Percentiles rank a stretch among this genome's conserved stretches.
Evolutionary conservation across 352 stramenopile genomes (phyloP).

Genomic region (Globisporangium spinosum): DNA sequence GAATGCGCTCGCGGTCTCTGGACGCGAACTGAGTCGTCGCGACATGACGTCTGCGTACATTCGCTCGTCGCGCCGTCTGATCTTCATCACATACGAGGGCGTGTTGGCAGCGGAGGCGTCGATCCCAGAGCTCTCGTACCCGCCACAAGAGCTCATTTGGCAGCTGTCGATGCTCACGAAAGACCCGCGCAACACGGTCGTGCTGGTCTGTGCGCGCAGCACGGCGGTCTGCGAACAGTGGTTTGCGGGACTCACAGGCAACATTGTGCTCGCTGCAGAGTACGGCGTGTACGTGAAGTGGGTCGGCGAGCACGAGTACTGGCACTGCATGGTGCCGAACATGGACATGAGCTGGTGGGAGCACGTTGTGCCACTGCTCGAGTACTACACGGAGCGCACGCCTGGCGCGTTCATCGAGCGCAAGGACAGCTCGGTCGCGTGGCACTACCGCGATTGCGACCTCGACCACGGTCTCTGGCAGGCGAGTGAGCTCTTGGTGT

Average conservation of each 20-base stretch:
- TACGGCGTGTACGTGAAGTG: slow-evolving; percentile 83
- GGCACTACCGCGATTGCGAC: slow-evolving; percentile 90
- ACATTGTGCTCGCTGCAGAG: slow-evolving; percentile 68
- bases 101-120: slow-evolving; percentile 78
- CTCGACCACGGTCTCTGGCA: slow-evolving; percentile 86
- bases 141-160: slow-evolving; percentile 78
- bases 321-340: slow-evolving; percentile 79
- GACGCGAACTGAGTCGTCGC: slow-evolving; percentile 71
- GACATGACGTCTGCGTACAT: slow-evolving; percentile 86
- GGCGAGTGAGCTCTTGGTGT: slow-evolving; percentile 86
- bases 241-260: slow-evolving; percentile 62
- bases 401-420: slow-evolving; percentile 80
- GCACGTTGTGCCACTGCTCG: slow-evolving; percentile 67
- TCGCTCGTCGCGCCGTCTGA: slow-evolving; percentile 55
- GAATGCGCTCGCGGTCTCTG: slow-evolving; percentile 58
- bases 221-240: slow-evolving; percentile 74
- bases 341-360: slow-evolving; percentile 82
- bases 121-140: slow-evolving; percentile 85
- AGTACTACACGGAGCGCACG: slow-evolving; percentile 84
- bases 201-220: slow-evolving; percentile 68
- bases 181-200: slow-evolving; percentile 69
- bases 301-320: slow-evolving; percentile 52
- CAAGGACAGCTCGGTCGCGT: slow-evolving; percentile 84
- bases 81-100: slow-evolving; percentile 91
- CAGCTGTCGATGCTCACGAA: slow-evolving; percentile 81